Base-by-base conservation (phyloP, 75 land plant species). In the Selaginella moellendorffii region DNA sequence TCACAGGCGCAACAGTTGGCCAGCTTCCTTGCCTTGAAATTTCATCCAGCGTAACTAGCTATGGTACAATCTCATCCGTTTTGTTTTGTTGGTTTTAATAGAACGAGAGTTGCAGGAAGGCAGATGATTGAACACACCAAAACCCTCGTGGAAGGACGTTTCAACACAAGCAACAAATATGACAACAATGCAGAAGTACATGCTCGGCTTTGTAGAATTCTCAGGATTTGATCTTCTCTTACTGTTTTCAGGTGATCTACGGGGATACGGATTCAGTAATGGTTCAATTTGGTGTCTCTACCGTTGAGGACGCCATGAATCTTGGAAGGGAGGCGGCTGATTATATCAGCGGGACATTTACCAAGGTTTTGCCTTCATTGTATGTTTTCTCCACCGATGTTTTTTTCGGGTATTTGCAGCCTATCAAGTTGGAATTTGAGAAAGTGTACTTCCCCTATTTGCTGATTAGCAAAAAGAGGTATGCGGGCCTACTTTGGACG, bases 61-160 rank as follows among this genome's bases (percentile, higher is more conserved):
- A 83, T 77, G 98, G 98, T 91, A 76, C 67, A 26, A 52, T 52
- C 2, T 10, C 27, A 26, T 14, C 5, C 0, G 54, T 12, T 14
- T 25, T 61, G 26, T 14, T 65, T 56, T 36, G 14, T 14, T 36
- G 14, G 14, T 36, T 36, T 36, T 5, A 5, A 36, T 36, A 36
- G n/a, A n/a, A n/a, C n/a, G n/a, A n/a, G n/a, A 31, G 8, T 69
- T 20, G 25, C 62, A 93, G 98, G 98, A 64, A 82, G 98, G 17
- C 85, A 93, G 76, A 93, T 93, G 98, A 93, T 93, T 77, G 98
- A 93, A 60, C 90, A 93, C 56, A 93, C 98, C 52, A 88, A 93
- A 69, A 88, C 78, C 72, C 79, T 88, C 51, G 98, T 93, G 54
- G 85, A 93, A 76, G 98, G 83, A n/a, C 82, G 81, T 54, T 93